A percentile compares a stretch with the other conserved stretches of the same genome.
Evolutionary conservation across 2,329 filamentous ascomycete genomes (phyloP).

Genomic region (Fusarium sp.): DNA sequence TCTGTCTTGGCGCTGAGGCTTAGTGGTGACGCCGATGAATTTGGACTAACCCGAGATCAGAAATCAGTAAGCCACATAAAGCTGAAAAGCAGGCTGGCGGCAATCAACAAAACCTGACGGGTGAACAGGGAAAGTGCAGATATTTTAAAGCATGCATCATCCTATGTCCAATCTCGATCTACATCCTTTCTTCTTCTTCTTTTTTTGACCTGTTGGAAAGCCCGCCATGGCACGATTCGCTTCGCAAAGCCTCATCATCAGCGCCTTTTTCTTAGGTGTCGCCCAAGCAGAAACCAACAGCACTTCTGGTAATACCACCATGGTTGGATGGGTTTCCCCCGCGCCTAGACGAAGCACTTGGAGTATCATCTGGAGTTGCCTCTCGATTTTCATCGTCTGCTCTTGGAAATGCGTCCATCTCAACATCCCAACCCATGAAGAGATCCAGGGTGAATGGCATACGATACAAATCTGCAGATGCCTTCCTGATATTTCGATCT

Average conservation of each 20-base stretch:
- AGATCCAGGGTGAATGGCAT: neutral
- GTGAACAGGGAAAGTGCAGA: neutral
- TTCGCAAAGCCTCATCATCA: fast-evolving
- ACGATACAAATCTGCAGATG: fast-evolving
- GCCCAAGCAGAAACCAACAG: fast-evolving
- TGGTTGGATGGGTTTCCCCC: neutral
- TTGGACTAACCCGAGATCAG: neutral
- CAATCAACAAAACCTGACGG: fast-evolving
- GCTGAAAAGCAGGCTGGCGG: neutral
- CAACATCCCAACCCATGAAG: neutral
- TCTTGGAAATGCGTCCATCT: neutral
- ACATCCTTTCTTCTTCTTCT: too few species aligned
- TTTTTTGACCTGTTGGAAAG: too few species aligned
- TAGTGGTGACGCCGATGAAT: fast-evolving
- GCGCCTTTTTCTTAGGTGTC: neutral
- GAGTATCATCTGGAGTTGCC: neutral
- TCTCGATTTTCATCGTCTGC: neutral
- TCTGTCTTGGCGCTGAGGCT: neutral
- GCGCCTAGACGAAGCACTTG: neutral
- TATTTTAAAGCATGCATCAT: fast-evolving
- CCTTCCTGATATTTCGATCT: fast-evolving
- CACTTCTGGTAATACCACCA: neutral
- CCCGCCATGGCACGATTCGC: neutral
- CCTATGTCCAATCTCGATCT: fast-evolving
- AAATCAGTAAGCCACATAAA: neutral